Percentiles rank a stretch among this genome's conserved stretches.
Evolutionary conservation across 139 green algal species (phyloP).

Genomic region (Coelastrella sp.): DNA sequence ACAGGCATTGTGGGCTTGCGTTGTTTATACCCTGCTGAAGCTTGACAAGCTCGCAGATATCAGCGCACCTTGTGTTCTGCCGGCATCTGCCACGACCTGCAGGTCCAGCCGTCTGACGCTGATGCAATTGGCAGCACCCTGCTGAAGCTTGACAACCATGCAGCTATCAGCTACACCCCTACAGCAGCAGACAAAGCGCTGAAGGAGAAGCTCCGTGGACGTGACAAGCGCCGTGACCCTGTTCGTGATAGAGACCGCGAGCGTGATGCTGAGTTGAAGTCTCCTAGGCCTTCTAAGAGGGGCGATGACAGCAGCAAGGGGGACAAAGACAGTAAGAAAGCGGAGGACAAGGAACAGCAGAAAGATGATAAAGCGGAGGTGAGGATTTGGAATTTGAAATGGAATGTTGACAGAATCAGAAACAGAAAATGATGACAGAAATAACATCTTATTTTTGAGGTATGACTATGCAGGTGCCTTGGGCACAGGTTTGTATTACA

Average conservation of each 20-base stretch:
- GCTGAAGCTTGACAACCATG: slow-evolving; percentile 36
- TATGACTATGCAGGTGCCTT: no score
- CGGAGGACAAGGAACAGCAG: not conserved
- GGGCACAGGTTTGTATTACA: no score
- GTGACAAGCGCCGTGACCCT: not conserved
- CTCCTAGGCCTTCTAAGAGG: not conserved
- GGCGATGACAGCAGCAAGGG: not conserved
- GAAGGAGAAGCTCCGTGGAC: slow-evolving; percentile 10
- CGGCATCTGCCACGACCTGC: slow-evolving; percentile 37
- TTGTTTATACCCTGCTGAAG: not conserved
- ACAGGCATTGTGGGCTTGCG: no score
- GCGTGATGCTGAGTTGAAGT: not conserved
- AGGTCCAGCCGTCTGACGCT: slow-evolving; percentile 13
- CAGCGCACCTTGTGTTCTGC: not conserved
- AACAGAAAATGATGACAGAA: no score
- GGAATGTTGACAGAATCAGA: no score
- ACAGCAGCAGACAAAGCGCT: not conserved
- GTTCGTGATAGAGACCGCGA: not conserved
- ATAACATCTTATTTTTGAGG: no score
- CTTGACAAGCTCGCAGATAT: slow-evolving; percentile 33
- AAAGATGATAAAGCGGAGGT: no score
- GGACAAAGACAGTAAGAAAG: not conserved
- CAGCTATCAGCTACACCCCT: slow-evolving; percentile 25
- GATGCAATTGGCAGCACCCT: not conserved
- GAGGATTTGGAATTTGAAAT: no score